Base-by-base conservation (phyloP, 2,329 filamentous ascomycete genomes). In the Fusarium aywerte region DNA sequence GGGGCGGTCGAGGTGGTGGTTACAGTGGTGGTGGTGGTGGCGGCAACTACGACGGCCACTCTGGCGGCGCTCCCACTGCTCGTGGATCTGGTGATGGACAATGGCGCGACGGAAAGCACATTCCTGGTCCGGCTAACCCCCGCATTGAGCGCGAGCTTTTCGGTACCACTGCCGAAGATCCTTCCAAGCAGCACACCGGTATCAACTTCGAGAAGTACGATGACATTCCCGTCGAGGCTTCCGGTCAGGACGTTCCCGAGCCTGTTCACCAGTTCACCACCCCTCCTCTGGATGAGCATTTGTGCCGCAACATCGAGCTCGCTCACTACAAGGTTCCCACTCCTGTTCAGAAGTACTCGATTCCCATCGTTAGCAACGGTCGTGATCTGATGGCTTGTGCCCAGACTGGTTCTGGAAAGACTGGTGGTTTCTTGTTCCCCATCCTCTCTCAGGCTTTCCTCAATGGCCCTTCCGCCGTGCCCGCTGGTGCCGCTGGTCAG, bases 151-250 rank as follows among this genome's bases (percentile, higher is more conserved):
- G 94, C 74, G 96, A 99, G 78, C 91, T 99, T 51, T 99, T 97
- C 79, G 96, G 96, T 76, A 85, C 91, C 49, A 84, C 90, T 73
- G 95, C 90, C 73, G 95, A 98, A 80, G 96, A 98, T 77, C 93
- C 95, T 67, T 89, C 91, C 71, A 98, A 97, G 87, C 92, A 97
- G 80, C 92, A 96, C 76, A 97, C 93, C 32, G 96, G 96, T 81
- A 98, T 99, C 91, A 99, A 99, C 88, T 99, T 99, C 79, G 91
- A 97, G 84, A 99, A 99, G 86, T 99, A 99, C 82, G 96, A 99
- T 77, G 96, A 99, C 80, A 99, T 99, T 71, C 96, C 96, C 55
- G 96, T 99, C 69, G 96, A 98, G 83, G 96, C 96, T 68, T 97
- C 95, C 62, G 96, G 96, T 63, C 90, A 93, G 53, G 89, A 97